Evolutionary conservation across 768 basidiomycete species (phyloP).

Genomic region (Pleurotus pulmonarius): DNA sequence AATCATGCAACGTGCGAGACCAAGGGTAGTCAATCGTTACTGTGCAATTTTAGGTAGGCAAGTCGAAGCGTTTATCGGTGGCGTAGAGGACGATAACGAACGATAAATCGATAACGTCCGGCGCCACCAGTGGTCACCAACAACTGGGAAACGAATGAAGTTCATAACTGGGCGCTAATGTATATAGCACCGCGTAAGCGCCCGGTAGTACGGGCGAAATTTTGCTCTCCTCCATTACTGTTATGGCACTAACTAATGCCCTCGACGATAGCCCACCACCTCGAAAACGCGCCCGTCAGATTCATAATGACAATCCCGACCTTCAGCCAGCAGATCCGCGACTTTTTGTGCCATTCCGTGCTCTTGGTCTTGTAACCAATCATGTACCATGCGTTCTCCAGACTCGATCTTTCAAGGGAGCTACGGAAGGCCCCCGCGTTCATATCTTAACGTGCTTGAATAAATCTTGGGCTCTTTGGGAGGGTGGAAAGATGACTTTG

Average conservation of each 20-base stretch:
- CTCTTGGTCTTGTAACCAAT: slow-evolving; percentile 92
- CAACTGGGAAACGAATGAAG: too few relatives aligned
- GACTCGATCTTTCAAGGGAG: slow-evolving; percentile 79
- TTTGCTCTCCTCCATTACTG: neutral
- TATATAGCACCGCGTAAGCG: neutral
- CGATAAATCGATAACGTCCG: too few relatives aligned
- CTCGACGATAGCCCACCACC: slow-evolving; percentile 33
- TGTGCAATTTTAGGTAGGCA: too few relatives aligned
- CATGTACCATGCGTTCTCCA: slow-evolving; percentile 87
- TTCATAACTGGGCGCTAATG: too few relatives aligned
- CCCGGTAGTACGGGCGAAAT: neutral
- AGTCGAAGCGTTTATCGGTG: too few relatives aligned
- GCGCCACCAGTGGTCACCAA: too few relatives aligned
- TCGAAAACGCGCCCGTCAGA: slow-evolving; percentile 46
- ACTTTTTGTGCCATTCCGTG: slow-evolving; percentile 91
- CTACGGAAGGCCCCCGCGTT: slow-evolving; percentile 77
- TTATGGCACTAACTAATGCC: slow-evolving; percentile 11
- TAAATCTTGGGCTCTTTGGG: slow-evolving; percentile 92
- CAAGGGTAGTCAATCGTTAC: too few relatives aligned
- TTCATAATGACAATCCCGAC: slow-evolving; percentile 15
- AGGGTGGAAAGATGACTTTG: slow-evolving; percentile 87
- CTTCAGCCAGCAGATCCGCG: slow-evolving; percentile 31
- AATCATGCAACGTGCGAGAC: too few relatives aligned
- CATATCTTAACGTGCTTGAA: slow-evolving; percentile 88
- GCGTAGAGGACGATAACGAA: too few relatives aligned